A percentile compares a stretch with the other conserved stretches of the same genome.
Evolutionary conservation across 1,284 basidiomycete genomes (phyloP).

Genomic region (Earliella scabrosa): DNA sequence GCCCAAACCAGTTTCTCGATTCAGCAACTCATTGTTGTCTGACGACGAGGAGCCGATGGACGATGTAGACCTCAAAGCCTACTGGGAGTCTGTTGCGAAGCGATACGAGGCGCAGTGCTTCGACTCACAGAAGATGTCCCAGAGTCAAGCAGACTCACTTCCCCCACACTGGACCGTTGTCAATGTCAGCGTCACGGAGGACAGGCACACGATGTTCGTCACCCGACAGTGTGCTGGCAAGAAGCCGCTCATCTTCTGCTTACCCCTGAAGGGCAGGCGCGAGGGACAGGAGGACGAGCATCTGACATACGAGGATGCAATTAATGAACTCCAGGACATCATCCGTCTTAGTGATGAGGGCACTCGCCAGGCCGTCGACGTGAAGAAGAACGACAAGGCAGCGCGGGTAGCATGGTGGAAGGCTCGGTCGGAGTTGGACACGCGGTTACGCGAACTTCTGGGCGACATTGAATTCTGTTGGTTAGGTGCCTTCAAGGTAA

Average conservation of each 20-base stretch:
- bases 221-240: conserved; percentile 73
- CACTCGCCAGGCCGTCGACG: conserved; percentile 73
- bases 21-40: conserved; percentile 25
- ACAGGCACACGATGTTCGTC: conserved; percentile 84
- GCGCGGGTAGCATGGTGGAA: conserved; percentile 87
- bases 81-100: conserved; percentile 62
- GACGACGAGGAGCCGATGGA: conserved; percentile 42
- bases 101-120: conserved; percentile 56
- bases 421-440: conserved; percentile 76
- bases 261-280: conserved; percentile 86
- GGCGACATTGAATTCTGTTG: conserved; percentile 93
- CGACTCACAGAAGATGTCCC: conserved; percentile 42
- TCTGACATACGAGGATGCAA: conserved; percentile 78
- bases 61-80: conserved; percentile 46
- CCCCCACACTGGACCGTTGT: conserved; percentile 87
- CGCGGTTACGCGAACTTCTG: conserved; percentile 75
- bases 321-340: conserved; percentile 79
- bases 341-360: conserved; percentile 79
- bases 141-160: conserved; percentile 50
- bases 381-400: conserved; percentile 67
- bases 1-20: conserved; percentile 16
- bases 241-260: conserved; percentile 81
- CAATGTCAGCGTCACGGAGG: conserved; percentile 83
- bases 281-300: conserved; percentile 79
- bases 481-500: conserved; percentile 96